phyloP scores from a whole-genome alignment of 805 yeast genomes.

The Wickerhamomyces rabaulensis region DNA sequence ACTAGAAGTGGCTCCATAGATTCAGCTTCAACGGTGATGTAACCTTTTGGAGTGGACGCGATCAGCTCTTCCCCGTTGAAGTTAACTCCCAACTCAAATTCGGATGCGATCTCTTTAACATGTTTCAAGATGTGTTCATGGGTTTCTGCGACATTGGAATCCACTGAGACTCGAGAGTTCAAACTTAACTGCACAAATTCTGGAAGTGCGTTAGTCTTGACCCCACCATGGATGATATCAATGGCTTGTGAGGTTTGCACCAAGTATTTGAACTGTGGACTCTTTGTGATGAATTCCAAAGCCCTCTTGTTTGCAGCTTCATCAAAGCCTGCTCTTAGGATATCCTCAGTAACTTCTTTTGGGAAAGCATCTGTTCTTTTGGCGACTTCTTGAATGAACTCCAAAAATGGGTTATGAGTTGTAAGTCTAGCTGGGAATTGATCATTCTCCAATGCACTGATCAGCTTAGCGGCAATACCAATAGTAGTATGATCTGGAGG shows the following conservation, averaged over 20 bases:
- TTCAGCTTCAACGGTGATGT: neutral
- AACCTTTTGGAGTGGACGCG: neutral
- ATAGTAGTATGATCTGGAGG: conserved; percentile 81
- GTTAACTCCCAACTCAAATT: conserved; percentile 29
- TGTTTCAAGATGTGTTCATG: conserved; percentile 31
- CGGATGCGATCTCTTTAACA: conserved; percentile 35
- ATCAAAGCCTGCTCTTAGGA: conserved; percentile 32
- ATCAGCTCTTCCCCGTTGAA: conserved; percentile 5
- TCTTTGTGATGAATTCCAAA: conserved; percentile 17
- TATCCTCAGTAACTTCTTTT: conserved; percentile 21
- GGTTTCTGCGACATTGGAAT: conserved; percentile 29
- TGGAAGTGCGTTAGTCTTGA: conserved; percentile 64
- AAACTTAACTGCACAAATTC: conserved; percentile 45
- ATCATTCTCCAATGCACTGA: conserved; percentile 48
- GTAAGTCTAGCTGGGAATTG: conserved; percentile 42
- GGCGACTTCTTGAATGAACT: conserved; percentile 54
- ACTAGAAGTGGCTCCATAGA: conserved; percentile 1
- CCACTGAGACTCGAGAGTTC: conserved; percentile 55
- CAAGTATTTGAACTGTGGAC: conserved; percentile 9
- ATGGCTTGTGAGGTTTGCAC: conserved; percentile 36
- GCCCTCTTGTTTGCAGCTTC: conserved; percentile 32
- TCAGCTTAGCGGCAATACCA: conserved; percentile 64
- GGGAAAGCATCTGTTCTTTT: conserved; percentile 32
- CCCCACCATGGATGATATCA: conserved; percentile 58
- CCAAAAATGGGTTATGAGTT: conserved; percentile 53